These are phyloP conservation scores for Acacia melanoxylon DNA, from an alignment of 306 rosid species.

Conservation along the genomic window DNA sequence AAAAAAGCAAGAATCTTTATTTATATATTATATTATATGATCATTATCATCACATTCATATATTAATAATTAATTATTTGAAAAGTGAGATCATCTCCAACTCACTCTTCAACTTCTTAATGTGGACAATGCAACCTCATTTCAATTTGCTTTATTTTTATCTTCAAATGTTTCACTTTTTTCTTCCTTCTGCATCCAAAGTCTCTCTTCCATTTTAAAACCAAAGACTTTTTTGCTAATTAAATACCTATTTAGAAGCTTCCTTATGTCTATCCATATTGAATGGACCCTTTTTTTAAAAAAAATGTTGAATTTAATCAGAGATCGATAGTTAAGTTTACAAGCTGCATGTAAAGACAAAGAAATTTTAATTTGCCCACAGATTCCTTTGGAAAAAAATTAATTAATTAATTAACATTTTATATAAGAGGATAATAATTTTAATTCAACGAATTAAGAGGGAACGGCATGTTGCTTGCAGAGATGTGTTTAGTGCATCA, in stretches of 20 bases:
- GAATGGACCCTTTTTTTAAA: not conserved
- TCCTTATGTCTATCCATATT: not conserved
- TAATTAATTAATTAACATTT: not conserved
- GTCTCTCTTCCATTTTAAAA: conserved; percentile 28
- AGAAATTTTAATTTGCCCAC: not conserved
- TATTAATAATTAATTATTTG: conserved; percentile 32
- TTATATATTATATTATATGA: not conserved
- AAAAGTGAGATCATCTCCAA: conserved; percentile 47
- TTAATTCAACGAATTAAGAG: conserved; percentile 11
- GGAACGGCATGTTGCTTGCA: conserved; percentile 26
- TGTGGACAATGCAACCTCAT: conserved; percentile 52
- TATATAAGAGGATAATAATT: not conserved
- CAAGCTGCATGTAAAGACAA: not conserved
- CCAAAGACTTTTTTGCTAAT: conserved; percentile 20
- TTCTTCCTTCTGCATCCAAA: conserved; percentile 41
- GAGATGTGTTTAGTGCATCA: conserved; percentile 8
- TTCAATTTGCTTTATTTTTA: conserved; percentile 35
- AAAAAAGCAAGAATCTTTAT: conserved; percentile 38
- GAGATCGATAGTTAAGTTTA: not conserved
- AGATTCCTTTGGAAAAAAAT: not conserved
- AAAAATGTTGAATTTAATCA: not conserved
- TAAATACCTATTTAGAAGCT: not conserved
- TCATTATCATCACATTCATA: not conserved
- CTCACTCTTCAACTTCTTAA: conserved; percentile 42
- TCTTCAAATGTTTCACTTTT: conserved; percentile 44